phyloP scores from a whole-genome alignment of 768 basidiomycete genomes.

The Termitomyces bulborhizus region DNA sequence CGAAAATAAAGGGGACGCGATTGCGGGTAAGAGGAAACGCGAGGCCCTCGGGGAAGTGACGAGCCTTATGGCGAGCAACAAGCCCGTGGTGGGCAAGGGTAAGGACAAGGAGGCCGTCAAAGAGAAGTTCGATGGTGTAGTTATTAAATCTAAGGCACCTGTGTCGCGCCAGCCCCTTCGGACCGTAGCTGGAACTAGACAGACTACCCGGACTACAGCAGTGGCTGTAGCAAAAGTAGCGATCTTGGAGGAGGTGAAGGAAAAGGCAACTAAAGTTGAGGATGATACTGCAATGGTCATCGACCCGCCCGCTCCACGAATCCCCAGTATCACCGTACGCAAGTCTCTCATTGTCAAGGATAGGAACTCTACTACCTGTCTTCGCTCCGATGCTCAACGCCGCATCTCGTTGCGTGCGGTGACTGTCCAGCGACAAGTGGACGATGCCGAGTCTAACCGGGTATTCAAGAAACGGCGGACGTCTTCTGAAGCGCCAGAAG shows the following conservation, averaged over 20 bases:
- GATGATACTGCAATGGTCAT: conserved; percentile 53
- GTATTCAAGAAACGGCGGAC: conserved; percentile 69
- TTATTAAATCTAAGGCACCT: conserved; percentile 46
- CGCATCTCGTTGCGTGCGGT: conserved; percentile 19
- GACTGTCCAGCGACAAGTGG: conserved; percentile 24
- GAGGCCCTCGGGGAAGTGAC: conserved; percentile 75
- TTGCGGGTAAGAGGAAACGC: conserved; percentile 70
- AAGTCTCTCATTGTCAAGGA: conserved; percentile 30
- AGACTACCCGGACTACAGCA: conserved; percentile 23
- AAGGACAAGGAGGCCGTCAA: conserved; percentile 56
- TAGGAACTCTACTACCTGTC: conserved; percentile 16
- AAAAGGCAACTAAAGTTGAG: conserved; percentile 18
- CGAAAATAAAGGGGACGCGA: conserved; percentile 38
- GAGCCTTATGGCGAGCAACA: conserved; percentile 37
- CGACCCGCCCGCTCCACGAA: conserved; percentile 33
- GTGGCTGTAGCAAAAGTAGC: conserved; percentile 12
- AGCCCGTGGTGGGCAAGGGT: conserved; percentile 36
- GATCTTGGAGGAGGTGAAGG: conserved; percentile 21
- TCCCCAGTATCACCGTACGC: conserved; percentile 36
- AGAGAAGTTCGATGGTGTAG: conserved; percentile 58
- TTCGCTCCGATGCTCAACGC: conserved; percentile 18
- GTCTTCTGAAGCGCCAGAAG: conserved; percentile 59
- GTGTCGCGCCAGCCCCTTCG: conserved; percentile 49
- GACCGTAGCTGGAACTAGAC: conserved; percentile 41
- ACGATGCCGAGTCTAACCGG: conserved; percentile 53